phyloP scores from a whole-genome alignment of 495 filamentous ascomycete species.

The Hypoxylon subgilvum region DNA sequence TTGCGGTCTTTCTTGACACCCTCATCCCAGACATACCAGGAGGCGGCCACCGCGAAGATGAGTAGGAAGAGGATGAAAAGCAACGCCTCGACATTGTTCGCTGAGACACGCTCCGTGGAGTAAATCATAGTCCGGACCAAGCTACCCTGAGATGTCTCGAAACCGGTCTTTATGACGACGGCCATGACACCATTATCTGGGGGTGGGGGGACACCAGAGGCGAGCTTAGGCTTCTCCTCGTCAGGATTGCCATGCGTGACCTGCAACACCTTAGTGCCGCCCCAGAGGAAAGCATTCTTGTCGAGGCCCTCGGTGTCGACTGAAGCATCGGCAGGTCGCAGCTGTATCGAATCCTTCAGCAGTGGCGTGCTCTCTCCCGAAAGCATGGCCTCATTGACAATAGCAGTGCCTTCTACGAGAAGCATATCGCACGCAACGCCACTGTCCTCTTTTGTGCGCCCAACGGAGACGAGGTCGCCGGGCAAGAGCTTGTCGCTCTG shows the following conservation, averaged over 20 bases:
- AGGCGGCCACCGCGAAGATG: constrained; percentile 94
- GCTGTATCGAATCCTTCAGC: constrained; percentile 93
- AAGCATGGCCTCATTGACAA: constrained; percentile 99
- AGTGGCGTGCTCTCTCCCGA: constrained; percentile 97
- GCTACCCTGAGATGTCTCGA: constrained; percentile 97
- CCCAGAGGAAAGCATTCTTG: constrained; percentile 95
- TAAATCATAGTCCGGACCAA: constrained; percentile 99
- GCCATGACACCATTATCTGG: constrained; percentile 95
- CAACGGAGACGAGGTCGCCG: constrained; percentile 94
- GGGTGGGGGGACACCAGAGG: constrained; percentile 71
- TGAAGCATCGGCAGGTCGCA: constrained; percentile 80
- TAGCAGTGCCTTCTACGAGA: constrained; percentile 89
- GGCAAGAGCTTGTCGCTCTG: constrained; percentile 93
- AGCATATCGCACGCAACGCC: constrained; percentile 98
- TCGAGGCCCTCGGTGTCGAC: constrained; percentile 92
- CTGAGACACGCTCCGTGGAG: constrained; percentile 96
- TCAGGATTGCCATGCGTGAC: constrained; percentile 84
- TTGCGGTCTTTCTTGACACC: constrained; percentile 92
- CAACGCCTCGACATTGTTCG: constrained; percentile 92
- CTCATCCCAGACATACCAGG: constrained; percentile 99
- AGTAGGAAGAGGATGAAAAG: constrained; percentile 96
- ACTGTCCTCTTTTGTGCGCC: constrained; percentile 93
- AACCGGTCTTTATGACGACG: constrained; percentile 94
- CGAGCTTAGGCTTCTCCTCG: constrained; percentile 67
- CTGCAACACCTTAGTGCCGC: constrained; percentile 96